These are phyloP conservation scores for Mycena vitilis DNA, from an alignment of 768 basidiomycete species.

Conservation along the genomic window DNA sequence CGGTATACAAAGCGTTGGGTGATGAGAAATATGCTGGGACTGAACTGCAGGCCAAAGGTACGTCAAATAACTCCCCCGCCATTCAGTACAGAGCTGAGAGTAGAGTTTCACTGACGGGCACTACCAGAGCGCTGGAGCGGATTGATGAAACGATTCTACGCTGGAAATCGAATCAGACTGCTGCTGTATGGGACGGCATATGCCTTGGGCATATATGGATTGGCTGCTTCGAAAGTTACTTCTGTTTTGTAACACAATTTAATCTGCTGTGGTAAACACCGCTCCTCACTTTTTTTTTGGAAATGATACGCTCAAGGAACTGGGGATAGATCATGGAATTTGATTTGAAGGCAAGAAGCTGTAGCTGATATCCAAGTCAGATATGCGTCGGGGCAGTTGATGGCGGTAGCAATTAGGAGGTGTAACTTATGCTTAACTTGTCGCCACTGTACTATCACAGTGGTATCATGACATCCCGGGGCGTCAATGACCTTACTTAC, in stretches of 20 bases:
- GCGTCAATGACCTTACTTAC: no score
- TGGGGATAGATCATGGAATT: no score
- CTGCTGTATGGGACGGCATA: conserved; percentile 14
- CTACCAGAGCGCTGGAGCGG: conserved; percentile 14
- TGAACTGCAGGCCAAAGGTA: conserved; percentile 12
- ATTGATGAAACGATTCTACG: conserved; percentile 13
- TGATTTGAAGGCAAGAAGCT: no score
- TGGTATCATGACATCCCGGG: background rate
- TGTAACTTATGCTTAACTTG: no score
- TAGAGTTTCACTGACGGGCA: no score
- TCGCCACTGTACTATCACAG: background rate
- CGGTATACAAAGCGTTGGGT: conserved; percentile 13
- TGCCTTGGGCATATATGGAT: conserved; percentile 11
- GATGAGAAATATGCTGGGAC: conserved; percentile 2
- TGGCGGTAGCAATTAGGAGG: background rate
- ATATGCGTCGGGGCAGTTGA: background rate
- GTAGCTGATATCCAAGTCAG: no score
- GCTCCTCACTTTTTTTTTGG: no score
- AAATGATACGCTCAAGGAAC: no score
- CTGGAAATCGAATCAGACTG: conserved; percentile 15
- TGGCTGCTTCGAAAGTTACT: conserved; percentile 14
- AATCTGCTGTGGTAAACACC: no score
- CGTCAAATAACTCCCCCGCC: no score
- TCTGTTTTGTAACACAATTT: background rate
- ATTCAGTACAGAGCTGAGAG: no score